These are phyloP conservation scores for Gillenia trifoliata DNA, from an alignment of 306 rosid species.

Conservation along the genomic window DNA sequence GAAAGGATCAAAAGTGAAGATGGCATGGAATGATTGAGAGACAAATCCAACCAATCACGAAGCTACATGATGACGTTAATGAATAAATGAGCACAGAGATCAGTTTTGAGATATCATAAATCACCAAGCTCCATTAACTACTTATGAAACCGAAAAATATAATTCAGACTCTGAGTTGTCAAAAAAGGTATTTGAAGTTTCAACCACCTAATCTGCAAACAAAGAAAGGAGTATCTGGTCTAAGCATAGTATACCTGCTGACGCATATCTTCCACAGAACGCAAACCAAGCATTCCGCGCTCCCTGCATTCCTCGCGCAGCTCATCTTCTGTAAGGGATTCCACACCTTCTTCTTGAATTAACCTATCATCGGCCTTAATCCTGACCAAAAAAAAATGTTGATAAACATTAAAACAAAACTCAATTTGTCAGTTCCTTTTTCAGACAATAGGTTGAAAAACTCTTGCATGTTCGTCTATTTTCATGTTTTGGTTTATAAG, in stretches of 20 bases:
- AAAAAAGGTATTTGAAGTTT: not conserved
- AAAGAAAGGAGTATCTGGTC: not conserved
- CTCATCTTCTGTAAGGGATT: constrained; percentile 92
- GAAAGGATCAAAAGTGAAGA: constrained; percentile 97
- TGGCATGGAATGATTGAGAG: constrained; percentile 88
- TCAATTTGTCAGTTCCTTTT: not conserved
- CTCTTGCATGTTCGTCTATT: not conserved
- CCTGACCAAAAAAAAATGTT: constrained; percentile 29
- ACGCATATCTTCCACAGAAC: constrained; percentile 95
- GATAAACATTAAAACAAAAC: not conserved
- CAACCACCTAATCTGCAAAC: not conserved
- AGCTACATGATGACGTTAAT: constrained; percentile 47
- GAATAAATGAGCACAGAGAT: constrained; percentile 13
- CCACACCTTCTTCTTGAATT: constrained; percentile 89
- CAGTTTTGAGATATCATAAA: constrained; percentile 19
- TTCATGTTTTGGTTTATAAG: not conserved
- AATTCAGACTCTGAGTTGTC: not conserved
- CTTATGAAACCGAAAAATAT: not conserved
- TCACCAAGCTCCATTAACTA: not conserved
- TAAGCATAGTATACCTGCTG: constrained; percentile 59
- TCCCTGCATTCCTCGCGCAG: constrained; percentile 96
- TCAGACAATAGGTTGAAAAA: not conserved
- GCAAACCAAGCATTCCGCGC: constrained; percentile 94
- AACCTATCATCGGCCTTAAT: constrained; percentile 86
- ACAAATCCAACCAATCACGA: constrained; percentile 95